Evolutionary conservation across 352 stramenopile species (phyloP).

Genomic region (Globisporangium heterothallicum): DNA sequence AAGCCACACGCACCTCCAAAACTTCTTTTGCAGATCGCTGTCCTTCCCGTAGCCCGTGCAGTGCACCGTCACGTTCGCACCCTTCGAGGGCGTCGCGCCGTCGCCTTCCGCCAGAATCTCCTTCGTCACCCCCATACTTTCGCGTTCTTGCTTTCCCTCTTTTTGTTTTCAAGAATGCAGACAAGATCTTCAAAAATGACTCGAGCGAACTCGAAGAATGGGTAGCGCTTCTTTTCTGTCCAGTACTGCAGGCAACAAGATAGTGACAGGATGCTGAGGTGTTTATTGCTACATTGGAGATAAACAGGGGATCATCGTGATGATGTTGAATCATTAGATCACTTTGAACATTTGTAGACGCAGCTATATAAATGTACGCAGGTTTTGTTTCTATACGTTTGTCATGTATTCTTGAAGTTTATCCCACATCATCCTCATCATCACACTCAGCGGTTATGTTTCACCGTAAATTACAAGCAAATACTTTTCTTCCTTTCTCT

Average conservation of each 20-base stretch:
- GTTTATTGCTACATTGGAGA: too few relatives aligned
- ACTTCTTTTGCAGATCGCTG: constrained; percentile 75
- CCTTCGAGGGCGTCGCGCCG: constrained; percentile 48
- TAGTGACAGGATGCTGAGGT: too few relatives aligned
- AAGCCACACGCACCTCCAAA: constrained; percentile 93
- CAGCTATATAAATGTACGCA: not conserved
- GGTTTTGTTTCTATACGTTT: not conserved
- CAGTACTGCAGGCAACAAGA: too few relatives aligned
- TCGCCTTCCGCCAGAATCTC: constrained; percentile 47
- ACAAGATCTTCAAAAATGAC: not conserved
- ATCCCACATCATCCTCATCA: not conserved
- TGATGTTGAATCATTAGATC: too few relatives aligned
- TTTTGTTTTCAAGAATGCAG: not conserved
- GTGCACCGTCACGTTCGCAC: constrained; percentile 71
- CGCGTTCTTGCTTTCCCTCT: constrained; percentile 4
- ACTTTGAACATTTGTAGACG: not conserved
- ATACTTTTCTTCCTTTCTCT: not conserved
- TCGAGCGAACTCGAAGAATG: too few relatives aligned
- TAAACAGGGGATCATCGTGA: too few relatives aligned
- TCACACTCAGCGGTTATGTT: not conserved
- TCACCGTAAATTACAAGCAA: not conserved
- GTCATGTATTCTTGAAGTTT: not conserved
- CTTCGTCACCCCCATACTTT: constrained; percentile 67
- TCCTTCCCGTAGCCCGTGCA: constrained; percentile 82
- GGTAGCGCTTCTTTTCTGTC: too few relatives aligned